These are phyloP conservation scores for Chrysoporthe deuterocubensis DNA, from an alignment of 2,329 filamentous ascomycete genomes.

Conservation along the genomic window DNA sequence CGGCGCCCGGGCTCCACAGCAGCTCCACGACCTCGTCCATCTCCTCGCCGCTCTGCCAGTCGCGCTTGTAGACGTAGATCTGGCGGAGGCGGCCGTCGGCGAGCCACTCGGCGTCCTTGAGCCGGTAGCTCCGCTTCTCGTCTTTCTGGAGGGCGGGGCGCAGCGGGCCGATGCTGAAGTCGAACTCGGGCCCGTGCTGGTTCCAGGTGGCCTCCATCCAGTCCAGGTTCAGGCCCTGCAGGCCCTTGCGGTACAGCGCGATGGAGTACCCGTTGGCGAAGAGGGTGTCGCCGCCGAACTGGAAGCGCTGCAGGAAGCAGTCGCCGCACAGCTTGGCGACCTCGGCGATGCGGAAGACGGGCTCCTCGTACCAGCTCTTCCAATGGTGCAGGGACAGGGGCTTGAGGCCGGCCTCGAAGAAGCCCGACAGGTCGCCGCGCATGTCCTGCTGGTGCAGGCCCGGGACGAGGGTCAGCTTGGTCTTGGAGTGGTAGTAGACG, in stretches of 20 bases:
- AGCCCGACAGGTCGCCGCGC: conserved; percentile 57
- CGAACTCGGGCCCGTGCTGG: conserved; percentile 50
- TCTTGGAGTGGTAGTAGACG: conserved; percentile 57
- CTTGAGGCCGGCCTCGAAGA: conserved; percentile 61
- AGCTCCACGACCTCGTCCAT: conserved; percentile 54
- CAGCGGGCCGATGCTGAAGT: conserved; percentile 59
- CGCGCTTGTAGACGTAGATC: conserved; percentile 54
- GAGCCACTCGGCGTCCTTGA: conserved; percentile 48
- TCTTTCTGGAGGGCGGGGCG: conserved; percentile 40
- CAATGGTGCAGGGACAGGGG: conserved; percentile 65
- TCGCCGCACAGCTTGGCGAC: conserved; percentile 59
- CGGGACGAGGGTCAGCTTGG: conserved; percentile 58
- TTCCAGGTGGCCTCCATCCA: conserved; percentile 60
- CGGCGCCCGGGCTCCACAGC: conserved; percentile 42
- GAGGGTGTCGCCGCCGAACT: conserved; percentile 51
- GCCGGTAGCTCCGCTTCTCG: conserved; percentile 56
- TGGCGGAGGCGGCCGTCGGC: conserved; percentile 53
- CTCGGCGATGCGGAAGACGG: conserved; percentile 54
- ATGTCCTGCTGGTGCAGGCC: conserved; percentile 63
- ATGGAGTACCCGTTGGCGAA: conserved; percentile 65
- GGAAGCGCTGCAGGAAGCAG: conserved; percentile 62
- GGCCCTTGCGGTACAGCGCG: conserved; percentile 48
- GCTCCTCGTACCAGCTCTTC: conserved; percentile 62
- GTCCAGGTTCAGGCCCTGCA: conserved; percentile 40
- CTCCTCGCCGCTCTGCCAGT: conserved; percentile 44